phyloP scores from a whole-genome alignment of 169 alveolate species.

The Plasmodium coatneyi region DNA sequence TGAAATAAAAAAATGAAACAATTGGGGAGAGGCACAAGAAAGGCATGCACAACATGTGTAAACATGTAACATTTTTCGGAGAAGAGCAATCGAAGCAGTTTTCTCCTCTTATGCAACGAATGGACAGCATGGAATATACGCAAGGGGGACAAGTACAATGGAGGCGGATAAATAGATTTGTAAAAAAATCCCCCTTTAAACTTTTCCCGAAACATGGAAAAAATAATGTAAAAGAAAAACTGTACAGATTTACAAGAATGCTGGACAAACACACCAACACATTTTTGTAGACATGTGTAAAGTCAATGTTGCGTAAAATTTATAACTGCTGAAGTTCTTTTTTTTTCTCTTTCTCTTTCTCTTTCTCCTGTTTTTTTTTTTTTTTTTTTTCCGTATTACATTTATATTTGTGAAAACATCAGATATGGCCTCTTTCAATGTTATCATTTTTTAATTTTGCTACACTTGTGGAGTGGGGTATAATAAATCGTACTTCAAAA shows the following conservation, averaged over 20 bases:
- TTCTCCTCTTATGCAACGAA: neutral
- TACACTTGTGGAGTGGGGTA: neutral
- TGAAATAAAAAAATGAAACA: neutral
- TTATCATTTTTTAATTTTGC: slow-evolving; percentile 24
- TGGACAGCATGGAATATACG: neutral
- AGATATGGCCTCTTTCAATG: slow-evolving; percentile 48
- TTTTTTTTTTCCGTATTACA: slow-evolving; percentile 12
- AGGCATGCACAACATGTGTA: neutral
- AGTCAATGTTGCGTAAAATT: neutral
- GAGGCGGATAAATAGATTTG: neutral
- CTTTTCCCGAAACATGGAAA: neutral
- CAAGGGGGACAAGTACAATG: neutral
- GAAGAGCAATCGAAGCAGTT: neutral
- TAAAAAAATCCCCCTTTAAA: neutral
- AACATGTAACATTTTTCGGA: neutral
- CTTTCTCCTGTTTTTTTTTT: neutral
- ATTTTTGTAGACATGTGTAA: neutral
- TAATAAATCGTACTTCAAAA: slow-evolving; percentile 5
- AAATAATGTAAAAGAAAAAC: neutral
- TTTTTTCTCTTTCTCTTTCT: neutral
- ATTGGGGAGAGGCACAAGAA: neutral
- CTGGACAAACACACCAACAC: neutral
- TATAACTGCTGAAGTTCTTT: neutral
- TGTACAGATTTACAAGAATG: neutral
- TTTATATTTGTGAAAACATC: slow-evolving; percentile 36